Conservation (phyloP, 2,329 filamentous ascomycete genomes). For the Sclerotinia spermophila region DNA sequence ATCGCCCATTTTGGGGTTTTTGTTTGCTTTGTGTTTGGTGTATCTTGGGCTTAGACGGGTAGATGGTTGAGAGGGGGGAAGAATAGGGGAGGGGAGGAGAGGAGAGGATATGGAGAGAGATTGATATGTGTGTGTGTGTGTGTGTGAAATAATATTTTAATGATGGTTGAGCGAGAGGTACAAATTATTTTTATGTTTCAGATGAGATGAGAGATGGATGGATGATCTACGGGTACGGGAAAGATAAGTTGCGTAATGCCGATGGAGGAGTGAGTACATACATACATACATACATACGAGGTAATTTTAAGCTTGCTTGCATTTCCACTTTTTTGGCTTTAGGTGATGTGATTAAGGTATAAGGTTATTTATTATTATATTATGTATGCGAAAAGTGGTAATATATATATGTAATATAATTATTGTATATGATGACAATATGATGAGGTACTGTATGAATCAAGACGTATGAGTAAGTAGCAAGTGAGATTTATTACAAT, state of each 20-base stretch:
- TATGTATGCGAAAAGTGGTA: not conserved
- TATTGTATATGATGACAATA: too few species aligned
- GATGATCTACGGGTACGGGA: not conserved
- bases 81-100: not conserved
- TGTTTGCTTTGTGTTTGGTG: not conserved
- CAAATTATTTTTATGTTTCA: not conserved
- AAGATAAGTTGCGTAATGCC: not conserved
- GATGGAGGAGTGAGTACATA: too few species aligned
- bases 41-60: not conserved
- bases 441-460: too few species aligned
- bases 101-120: not conserved
- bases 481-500: too few species aligned
- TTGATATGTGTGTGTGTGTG: not conserved
- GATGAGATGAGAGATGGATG: not conserved
- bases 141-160: not conserved
- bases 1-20: not conserved
- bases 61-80: not conserved
- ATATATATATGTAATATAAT: too few species aligned
- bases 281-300: too few species aligned
- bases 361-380: not conserved
- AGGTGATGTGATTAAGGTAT: not conserved
- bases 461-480: too few species aligned
- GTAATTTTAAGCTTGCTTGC: too few species aligned
- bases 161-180: not conserved
- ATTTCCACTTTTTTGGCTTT: slow-evolving; percentile 12